phyloP scores from a whole-genome alignment of 768 basidiomycete species.

The Phylloporus arenicola region DNA sequence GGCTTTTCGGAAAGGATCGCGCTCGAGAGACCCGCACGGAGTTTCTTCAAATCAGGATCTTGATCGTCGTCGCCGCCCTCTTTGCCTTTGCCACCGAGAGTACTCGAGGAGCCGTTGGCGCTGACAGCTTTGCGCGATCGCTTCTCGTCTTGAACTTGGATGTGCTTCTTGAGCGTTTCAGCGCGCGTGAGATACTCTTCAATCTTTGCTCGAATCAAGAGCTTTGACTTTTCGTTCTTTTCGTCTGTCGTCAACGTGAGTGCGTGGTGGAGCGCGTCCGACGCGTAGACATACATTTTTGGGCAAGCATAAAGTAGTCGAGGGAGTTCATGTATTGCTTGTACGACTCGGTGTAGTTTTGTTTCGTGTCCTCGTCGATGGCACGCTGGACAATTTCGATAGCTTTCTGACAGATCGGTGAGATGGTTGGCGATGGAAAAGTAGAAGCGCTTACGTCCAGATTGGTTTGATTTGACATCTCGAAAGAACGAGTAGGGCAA shows the following conservation, averaged over 20 bases:
- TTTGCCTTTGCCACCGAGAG: constrained; percentile 42
- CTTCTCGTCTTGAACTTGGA: constrained; percentile 58
- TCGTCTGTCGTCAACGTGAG: constrained; percentile 41
- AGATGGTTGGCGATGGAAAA: constrained; percentile 2
- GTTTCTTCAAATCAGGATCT: constrained; percentile 94
- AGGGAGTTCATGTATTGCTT: constrained; percentile 92
- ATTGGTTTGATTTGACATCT: constrained; percentile 41
- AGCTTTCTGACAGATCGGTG: constrained; percentile 49
- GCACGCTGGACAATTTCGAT: constrained; percentile 90
- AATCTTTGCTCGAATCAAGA: constrained; percentile 81
- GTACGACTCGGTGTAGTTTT: constrained; percentile 92
- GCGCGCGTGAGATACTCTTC: constrained; percentile 88
- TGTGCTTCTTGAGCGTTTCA: constrained; percentile 85
- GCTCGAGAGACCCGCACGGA: constrained; percentile 81
- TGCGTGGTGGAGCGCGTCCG: neutral
- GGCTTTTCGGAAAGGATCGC: constrained; percentile 93
- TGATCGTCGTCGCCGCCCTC: constrained; percentile 58
- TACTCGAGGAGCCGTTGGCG: constrained; percentile 41
- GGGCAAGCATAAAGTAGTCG: constrained; percentile 97
- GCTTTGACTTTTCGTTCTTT: constrained; percentile 91
- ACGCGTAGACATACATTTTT: constrained; percentile 59
- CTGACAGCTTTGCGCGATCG: constrained; percentile 43
- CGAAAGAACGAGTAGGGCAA: neutral
- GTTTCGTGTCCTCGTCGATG: constrained; percentile 88
- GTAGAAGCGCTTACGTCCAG: constrained; percentile 39